phyloP scores from a whole-genome alignment of 345 rosid species.

The Carallia pectinifolia region DNA sequence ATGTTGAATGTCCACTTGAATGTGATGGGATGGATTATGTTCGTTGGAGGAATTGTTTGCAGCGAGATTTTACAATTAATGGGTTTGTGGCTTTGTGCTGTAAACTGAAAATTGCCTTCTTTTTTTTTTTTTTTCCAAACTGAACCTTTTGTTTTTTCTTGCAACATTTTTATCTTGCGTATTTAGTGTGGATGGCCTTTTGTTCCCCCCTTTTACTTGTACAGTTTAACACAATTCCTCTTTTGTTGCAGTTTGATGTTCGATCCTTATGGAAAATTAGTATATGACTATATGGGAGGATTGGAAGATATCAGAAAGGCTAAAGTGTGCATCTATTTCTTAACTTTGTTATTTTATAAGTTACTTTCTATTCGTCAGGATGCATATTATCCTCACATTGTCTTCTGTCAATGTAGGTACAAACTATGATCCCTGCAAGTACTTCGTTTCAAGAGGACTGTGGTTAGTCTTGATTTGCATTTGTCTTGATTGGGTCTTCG shows the following conservation, averaged over 20 bases:
- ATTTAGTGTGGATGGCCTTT: not conserved
- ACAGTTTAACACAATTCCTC: not conserved
- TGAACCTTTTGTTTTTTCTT: not conserved
- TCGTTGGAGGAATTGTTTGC: slow-evolving; percentile 78
- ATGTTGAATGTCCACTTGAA: slow-evolving; percentile 37
- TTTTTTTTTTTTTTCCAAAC: not conserved
- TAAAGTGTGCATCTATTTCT: slow-evolving; percentile 79
- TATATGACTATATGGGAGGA: slow-evolving; percentile 90
- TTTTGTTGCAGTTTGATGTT: slow-evolving; percentile 69
- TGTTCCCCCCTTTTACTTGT: not conserved
- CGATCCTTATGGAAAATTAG: slow-evolving; percentile 79
- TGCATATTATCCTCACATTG: slow-evolving; percentile 8
- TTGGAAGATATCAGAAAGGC: slow-evolving; percentile 83
- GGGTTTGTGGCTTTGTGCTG: slow-evolving; percentile 67
- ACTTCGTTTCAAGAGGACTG: slow-evolving; percentile 59
- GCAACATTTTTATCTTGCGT: not conserved
- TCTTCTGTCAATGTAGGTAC: slow-evolving; percentile 42
- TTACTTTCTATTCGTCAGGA: slow-evolving; percentile 18
- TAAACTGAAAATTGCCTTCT: slow-evolving; percentile 3
- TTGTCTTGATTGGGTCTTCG: not conserved
- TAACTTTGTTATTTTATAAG: slow-evolving; percentile 23
- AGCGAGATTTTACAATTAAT: slow-evolving; percentile 91
- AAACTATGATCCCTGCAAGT: slow-evolving; percentile 55
- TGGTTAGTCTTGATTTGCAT: slow-evolving; percentile 19
- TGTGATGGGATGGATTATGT: slow-evolving; percentile 57